Percentiles rank a stretch among this genome's conserved stretches.
Evolutionary conservation across 345 rosid species (phyloP).

Genomic region (Populus ilicifolia): DNA sequence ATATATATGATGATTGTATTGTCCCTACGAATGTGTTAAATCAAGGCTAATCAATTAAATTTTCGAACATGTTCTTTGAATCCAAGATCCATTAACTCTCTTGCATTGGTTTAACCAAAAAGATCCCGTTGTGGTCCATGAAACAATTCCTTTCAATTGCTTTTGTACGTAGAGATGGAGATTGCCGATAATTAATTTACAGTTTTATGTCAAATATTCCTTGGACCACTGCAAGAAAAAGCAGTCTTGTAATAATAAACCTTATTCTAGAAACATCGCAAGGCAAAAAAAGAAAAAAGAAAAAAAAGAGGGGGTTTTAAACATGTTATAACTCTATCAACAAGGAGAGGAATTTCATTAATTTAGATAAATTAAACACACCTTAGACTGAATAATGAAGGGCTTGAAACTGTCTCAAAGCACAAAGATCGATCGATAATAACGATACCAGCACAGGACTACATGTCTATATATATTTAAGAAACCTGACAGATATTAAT

Average conservation of each 20-base stretch:
- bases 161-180: conserved; percentile 23
- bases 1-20: background rate
- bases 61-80: conserved; percentile 10
- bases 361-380: background rate
- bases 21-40: background rate
- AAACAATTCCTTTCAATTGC: conserved; percentile 10
- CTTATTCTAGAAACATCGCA: background rate
- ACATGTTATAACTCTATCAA: background rate
- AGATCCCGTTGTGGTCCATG: conserved; percentile 26
- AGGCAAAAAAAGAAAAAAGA: background rate
- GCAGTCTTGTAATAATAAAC: background rate
- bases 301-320: background rate
- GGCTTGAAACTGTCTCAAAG: background rate
- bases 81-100: background rate
- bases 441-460: conserved; percentile 12
- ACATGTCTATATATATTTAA: conserved; percentile 24
- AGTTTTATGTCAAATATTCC: conserved; percentile 25
- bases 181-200: background rate
- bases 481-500: conserved; percentile 21
- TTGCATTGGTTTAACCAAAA: conserved; percentile 25
- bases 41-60: background rate
- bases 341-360: background rate
- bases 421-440: background rate
- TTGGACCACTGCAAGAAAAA: conserved; percentile 30
- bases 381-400: background rate